Evolutionary conservation across 768 basidiomycete species (phyloP), one percentile per base, ranked within the genome.

Genomic region (Thelephora aurantiotincta): DNA sequence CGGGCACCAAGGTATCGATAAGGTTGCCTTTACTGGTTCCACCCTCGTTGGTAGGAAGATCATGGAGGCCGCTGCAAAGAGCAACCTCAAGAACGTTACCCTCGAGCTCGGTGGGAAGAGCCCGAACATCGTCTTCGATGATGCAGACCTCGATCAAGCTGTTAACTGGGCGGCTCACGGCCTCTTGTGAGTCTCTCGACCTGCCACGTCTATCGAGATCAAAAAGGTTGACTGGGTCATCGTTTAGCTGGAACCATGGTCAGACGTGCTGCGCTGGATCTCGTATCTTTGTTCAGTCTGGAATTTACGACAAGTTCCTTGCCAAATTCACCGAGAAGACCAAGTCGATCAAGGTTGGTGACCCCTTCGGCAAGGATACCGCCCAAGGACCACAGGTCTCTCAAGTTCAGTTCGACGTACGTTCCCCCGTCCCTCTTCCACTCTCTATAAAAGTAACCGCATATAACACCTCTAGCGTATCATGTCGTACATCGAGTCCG

Each of bases 361-460:
- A 84, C 55, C 85, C 86, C 1, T 88, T 90, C 66, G 55, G 55
- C 2, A 52, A 61, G 0, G 72, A 68, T 6, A 72, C 72, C 26
- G 72, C 74, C 61, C 84, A 87, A 53, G 89, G 89, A 19, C 88
- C 88, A 0, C 78, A 86, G 61, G 81, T 86, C 22, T 86, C 82
- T 0, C 67, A 89, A 60, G 57, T 69, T 35, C 88, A 90, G 59
- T 86, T 69, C 57, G 74, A 85, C 53, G 82, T 83, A 42, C 49
- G 76, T 65, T 3, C n/a, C 18, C 42, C 33, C 5, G 14, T 23
- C 35, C 16, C 18, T 11, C 20, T n/a, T 18, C 38, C 26, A 30
- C 9, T n/a, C n/a, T n/a, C n/a, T 4, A 30, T 4, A 9, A 30
- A 30, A 30, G 9, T 9, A 4, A 30, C 26, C 20, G 5, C n/a